Evolutionary conservation across 164 flowering plant genomes (phyloP).

Genomic region (Macadamia tetraphylla): DNA sequence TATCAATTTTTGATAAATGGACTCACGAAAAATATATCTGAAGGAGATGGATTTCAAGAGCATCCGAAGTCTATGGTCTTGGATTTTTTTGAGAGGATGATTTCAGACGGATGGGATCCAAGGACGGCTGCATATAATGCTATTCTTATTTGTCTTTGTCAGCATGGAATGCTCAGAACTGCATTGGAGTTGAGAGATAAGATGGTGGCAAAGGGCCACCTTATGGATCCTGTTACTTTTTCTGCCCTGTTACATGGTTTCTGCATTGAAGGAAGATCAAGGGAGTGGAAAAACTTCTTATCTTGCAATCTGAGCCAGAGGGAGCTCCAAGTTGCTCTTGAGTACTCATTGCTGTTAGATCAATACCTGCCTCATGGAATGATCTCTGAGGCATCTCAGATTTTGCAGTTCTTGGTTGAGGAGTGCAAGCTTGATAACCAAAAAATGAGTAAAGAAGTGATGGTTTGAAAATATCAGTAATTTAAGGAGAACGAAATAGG

Average conservation of each 20-base stretch:
- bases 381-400: conserved; percentile 40
- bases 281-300: conserved; percentile 49
- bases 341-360: conserved; percentile 46
- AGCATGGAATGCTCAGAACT: conserved; percentile 44
- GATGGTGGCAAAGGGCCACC: conserved; percentile 36
- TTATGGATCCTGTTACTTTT: conserved; percentile 50
- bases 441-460: conserved; percentile 6
- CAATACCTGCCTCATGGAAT: conserved; percentile 28
- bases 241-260: conserved; percentile 57
- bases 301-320: conserved; percentile 31
- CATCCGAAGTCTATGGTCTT: conserved; percentile 29
- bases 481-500: conserved; percentile 1
- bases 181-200: conserved; percentile 49
- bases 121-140: conserved; percentile 49
- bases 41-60: conserved; percentile 22
- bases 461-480: conserved; percentile 13
- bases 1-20: conserved; percentile 55
- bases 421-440: conserved; percentile 20
- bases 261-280: conserved; percentile 55
- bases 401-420: conserved; percentile 42
- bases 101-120: conserved; percentile 50
- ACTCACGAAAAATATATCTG: conserved; percentile 24
- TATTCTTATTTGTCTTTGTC: conserved; percentile 61
- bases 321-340: conserved; percentile 45
- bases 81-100: conserved; percentile 39